Evolutionary conservation across 2,329 filamentous ascomycete genomes (phyloP).

Genomic region (Pleurostoma richardsiae): DNA sequence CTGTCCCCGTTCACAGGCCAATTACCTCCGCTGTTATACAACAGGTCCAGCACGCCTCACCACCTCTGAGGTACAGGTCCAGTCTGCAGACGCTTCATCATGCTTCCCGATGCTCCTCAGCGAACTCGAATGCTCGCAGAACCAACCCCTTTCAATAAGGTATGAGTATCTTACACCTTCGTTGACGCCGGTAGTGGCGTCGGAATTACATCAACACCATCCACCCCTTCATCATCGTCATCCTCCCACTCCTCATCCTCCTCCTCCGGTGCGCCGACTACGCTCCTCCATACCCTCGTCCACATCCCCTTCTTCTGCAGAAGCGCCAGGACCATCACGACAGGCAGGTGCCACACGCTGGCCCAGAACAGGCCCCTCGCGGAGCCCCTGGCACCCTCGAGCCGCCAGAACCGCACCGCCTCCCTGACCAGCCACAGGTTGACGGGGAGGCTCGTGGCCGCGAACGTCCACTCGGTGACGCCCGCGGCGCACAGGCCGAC

Average conservation of each 20-base stretch:
- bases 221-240: constrained; percentile 40
- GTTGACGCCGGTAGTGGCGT: background rate
- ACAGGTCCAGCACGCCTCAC: too few species aligned
- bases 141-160: too few species aligned
- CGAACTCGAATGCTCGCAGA: too few species aligned
- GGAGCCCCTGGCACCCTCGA: constrained; percentile 71
- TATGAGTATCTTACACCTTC: background rate
- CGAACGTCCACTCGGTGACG: constrained; percentile 82
- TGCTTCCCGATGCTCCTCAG: too few species aligned
- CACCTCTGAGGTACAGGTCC: too few species aligned
- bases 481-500: constrained; percentile 71
- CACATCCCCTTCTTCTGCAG: constrained; percentile 92
- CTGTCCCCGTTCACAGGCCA: too few species aligned
- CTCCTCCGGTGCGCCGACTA: constrained; percentile 54
- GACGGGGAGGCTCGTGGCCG: constrained; percentile 72
- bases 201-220: constrained; percentile 28
- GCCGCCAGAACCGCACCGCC: constrained; percentile 75
- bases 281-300: constrained; percentile 70
- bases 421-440: constrained; percentile 83
- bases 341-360: constrained; percentile 92
- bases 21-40: too few species aligned
- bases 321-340: constrained; percentile 83
- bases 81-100: too few species aligned
- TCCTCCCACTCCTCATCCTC: constrained; percentile 54
- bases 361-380: constrained; percentile 92